Base-by-base conservation (phyloP, 495 filamentous ascomycete genomes). In the Lasiosphaeris hirsuta region DNA sequence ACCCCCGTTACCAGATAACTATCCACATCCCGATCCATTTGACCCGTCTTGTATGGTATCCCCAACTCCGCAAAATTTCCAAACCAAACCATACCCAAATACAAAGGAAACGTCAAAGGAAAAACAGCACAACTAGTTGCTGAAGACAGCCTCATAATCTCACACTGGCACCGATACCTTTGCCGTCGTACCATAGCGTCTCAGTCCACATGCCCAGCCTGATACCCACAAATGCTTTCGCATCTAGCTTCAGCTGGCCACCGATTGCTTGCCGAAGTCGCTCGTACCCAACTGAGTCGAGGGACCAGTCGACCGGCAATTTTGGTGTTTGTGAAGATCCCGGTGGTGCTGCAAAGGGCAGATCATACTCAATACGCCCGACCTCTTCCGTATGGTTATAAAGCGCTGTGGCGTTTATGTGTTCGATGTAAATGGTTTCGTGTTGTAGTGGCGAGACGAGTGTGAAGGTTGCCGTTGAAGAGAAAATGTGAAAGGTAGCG, bases 391-490 rank as follows among this genome's bases (percentile, higher is more conserved):
- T 86, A 51, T 90, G 78, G 58, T 92, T 88, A 61, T 97, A 94
- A 59, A 84, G 86, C 0, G 94, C 90, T 1, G 87, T 91, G 14
- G 92, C 94, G 63, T 96, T 85, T 54, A 98, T 76, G 40, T 74
- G 80, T 15, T 89, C 87, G 61, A 98, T 78, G 56, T 81, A 87
- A 15, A 98, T 69, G 1, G 81, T 88, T 15, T 85, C 87, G 54
- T 84, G 73, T 41, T 75, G 72, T 3, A 96, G 76, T 0, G 94
- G 94, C 2, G 92, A 96, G 42, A 82, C 77, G 37, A 98, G 78
- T 0, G 83, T 86, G 75, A 98, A 96, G 4, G 87, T 82, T 23
- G 91, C 93, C 0, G 89, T 93, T 10, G 89, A 94, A 30, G 90
- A 90, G 60, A 90, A 81, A 59, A 98, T 63, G 72, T 96, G 90